Conservation (phyloP, 2,329 filamentous ascomycete species). For the Claviceps africana region DNA sequence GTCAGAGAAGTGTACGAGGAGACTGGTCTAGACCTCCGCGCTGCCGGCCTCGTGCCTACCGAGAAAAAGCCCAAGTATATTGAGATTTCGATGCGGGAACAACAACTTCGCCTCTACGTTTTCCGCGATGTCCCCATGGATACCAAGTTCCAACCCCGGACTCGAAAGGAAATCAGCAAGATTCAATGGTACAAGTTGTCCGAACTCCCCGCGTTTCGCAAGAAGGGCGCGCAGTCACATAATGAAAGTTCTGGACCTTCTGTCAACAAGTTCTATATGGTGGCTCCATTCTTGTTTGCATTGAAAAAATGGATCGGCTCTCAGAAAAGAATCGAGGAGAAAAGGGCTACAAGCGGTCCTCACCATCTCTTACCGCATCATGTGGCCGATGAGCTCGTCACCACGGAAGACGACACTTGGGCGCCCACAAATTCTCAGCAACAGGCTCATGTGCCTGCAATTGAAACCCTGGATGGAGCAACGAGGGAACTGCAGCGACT, state of each 20-base stretch:
- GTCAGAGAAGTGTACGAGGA: slow-evolving; percentile 92
- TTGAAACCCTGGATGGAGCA: slow-evolving; percentile 36
- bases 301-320: slow-evolving; percentile 84
- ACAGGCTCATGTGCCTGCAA: slow-evolving; percentile 21
- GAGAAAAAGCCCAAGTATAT: slow-evolving; percentile 67
- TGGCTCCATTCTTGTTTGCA: slow-evolving; percentile 76
- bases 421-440: slow-evolving; percentile 23
- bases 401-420: slow-evolving; percentile 49
- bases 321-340: slow-evolving; percentile 60
- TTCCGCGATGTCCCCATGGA: slow-evolving; percentile 81
- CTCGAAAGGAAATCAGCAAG: slow-evolving; percentile 93
- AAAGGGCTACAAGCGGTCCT: slow-evolving; percentile 26
- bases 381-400: slow-evolving; percentile 37
- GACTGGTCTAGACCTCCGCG: slow-evolving; percentile 72
- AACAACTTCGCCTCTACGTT: slow-evolving; percentile 85
- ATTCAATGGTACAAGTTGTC: slow-evolving; percentile 89
- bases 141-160: slow-evolving; percentile 76
- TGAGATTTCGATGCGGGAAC: slow-evolving; percentile 78
- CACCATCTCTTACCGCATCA: slow-evolving; percentile 29
- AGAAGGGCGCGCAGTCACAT: slow-evolving; percentile 46
- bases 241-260: slow-evolving; percentile 44
- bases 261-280: slow-evolving; percentile 93
- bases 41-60: slow-evolving; percentile 61
- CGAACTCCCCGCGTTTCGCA: slow-evolving; percentile 70
- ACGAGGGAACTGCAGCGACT: slow-evolving; percentile 39